Evolutionary conservation across 768 basidiomycete genomes (phyloP).

Genomic region (Lentinula sp.): DNA sequence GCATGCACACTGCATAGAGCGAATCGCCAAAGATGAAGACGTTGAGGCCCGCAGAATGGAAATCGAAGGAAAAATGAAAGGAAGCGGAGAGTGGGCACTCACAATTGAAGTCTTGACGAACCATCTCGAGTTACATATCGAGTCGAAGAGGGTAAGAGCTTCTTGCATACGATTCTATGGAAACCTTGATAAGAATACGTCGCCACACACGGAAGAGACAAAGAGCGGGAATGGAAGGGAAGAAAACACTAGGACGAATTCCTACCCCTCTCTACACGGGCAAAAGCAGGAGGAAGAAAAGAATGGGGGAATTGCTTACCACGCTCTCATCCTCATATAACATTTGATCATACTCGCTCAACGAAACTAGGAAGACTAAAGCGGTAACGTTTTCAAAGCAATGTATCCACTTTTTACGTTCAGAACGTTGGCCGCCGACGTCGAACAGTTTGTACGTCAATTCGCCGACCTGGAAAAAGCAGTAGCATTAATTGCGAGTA

Average conservation of each 20-base stretch:
- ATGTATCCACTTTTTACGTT: slow-evolving; percentile 80
- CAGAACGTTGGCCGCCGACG: slow-evolving; percentile 78
- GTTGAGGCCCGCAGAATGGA: neutral
- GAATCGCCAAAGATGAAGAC: neutral
- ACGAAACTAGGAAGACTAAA: slow-evolving; percentile 84
- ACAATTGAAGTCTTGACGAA: slow-evolving; percentile 95
- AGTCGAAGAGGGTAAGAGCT: slow-evolving; percentile 91
- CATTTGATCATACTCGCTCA: slow-evolving; percentile 97
- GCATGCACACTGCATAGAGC: too few species aligned
- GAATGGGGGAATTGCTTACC: slow-evolving; percentile 40
- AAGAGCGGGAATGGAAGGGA: neutral
- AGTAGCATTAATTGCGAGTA: neutral
- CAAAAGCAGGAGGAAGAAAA: neutral
- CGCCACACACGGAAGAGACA: too few species aligned
- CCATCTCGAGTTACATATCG: slow-evolving; percentile 96
- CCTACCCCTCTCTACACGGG: too few species aligned
- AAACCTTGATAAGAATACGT: slow-evolving; percentile 20
- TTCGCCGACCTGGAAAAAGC: slow-evolving; percentile 58
- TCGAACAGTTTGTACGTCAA: slow-evolving; percentile 91
- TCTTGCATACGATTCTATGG: slow-evolving; percentile 94
- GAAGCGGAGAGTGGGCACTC: slow-evolving; percentile 18
- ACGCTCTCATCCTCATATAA: slow-evolving; percentile 95
- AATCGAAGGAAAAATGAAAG: too few species aligned
- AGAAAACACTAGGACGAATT: neutral
- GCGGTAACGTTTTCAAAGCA: slow-evolving; percentile 95